phyloP scores from a whole-genome alignment of 179 eudicot genomes.

The Carnegiea gigantea region DNA sequence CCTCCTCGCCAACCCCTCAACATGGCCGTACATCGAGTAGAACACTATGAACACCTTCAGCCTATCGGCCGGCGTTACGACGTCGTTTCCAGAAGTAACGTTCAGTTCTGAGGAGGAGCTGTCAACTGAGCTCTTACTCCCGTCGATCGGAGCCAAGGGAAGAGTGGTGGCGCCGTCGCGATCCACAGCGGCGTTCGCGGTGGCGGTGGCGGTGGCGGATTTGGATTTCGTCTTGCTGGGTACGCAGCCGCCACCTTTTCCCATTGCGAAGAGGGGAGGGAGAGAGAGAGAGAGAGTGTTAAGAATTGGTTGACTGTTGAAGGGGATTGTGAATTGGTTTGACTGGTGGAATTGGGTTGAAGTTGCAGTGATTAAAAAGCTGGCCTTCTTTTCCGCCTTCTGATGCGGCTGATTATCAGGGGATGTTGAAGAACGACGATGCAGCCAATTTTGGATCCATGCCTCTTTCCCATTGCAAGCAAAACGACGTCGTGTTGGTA shows the following conservation, averaged over 20 bases:
- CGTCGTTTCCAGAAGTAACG: neutral
- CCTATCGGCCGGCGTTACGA: neutral
- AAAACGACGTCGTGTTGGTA: neutral
- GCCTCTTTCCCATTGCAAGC: neutral
- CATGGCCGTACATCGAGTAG: slow-evolving; percentile 97
- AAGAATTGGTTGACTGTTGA: neutral
- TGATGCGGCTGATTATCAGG: neutral
- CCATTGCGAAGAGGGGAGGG: slow-evolving; percentile 44
- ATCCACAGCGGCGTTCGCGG: slow-evolving; percentile 9
- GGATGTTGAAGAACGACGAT: neutral
- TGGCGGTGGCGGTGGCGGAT: slow-evolving; percentile 24
- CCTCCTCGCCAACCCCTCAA: slow-evolving; percentile 62
- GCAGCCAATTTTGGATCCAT: neutral
- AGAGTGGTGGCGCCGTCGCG: neutral
- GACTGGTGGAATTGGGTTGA: neutral
- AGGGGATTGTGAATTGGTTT: neutral
- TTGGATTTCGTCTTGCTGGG: slow-evolving; percentile 61
- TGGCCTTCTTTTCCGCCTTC: neutral
- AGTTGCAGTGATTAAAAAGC: neutral
- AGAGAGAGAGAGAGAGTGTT: neutral
- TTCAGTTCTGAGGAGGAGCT: slow-evolving; percentile 6
- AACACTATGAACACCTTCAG: slow-evolving; percentile 60
- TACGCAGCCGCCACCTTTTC: slow-evolving; percentile 91
- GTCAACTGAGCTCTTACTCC: neutral
- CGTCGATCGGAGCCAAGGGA: slow-evolving; percentile 20